Conservation (phyloP, 208 protist species). For the Leishmania tarentolae region DNA sequence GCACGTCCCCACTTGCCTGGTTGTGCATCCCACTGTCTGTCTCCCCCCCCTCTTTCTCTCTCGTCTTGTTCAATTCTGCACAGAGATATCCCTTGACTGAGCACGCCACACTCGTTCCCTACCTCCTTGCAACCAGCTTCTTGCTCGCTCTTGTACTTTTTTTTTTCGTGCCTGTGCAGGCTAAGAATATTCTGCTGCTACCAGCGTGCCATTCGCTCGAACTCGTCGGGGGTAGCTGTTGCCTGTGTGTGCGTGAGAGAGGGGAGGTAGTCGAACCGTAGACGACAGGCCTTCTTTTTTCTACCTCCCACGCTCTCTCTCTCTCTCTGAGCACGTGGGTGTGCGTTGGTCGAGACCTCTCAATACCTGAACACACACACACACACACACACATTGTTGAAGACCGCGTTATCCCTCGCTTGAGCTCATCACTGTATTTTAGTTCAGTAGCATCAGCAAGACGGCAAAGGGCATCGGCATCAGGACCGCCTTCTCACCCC, state of each 20-base stretch:
- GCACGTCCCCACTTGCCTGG: neutral
- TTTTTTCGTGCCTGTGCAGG: neutral
- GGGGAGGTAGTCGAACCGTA: neutral
- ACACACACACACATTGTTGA: neutral
- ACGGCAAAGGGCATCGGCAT: neutral
- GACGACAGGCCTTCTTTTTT: neutral
- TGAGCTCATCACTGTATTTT: neutral
- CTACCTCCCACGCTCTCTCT: neutral
- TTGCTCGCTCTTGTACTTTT: neutral
- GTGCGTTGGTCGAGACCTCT: neutral
- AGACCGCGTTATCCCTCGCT: neutral
- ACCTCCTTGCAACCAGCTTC: neutral
- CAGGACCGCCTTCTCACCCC: neutral
- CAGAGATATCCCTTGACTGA: neutral
- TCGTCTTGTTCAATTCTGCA: neutral
- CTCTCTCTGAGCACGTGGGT: neutral
- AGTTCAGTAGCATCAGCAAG: neutral
- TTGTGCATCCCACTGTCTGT: neutral
- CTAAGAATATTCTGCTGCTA: neutral
- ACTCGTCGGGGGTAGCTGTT: neutral
- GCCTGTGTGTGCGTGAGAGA: neutral
- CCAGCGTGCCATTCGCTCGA: neutral
- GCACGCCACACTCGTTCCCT: neutral
- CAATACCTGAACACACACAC: neutral
- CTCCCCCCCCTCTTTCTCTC: neutral